Evolutionary conservation across 1,284 basidiomycete species (phyloP), one percentile per base, ranked within the genome.

Genomic region (Puccinia novopanici): DNA sequence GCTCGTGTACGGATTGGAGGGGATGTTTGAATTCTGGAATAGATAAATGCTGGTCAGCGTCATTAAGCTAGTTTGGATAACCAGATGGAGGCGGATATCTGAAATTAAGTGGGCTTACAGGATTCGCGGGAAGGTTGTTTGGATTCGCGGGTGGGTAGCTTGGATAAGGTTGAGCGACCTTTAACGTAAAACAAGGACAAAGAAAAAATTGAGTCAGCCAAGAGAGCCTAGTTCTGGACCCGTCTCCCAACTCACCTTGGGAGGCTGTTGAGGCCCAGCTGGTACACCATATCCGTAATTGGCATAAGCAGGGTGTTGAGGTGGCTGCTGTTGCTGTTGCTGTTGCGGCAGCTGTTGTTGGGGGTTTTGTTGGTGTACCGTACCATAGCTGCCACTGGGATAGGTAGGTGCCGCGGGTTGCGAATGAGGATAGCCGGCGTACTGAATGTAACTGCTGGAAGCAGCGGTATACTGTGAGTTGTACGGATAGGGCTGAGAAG

Each of bases 221-320:
- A n/a, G 27, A 70, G 37, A 40, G 22, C 15, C 8, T 37, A 24
- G 24, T 63, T 40, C 1, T 2, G 22, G 40, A 12, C 17, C 67
- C 24, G 45, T 22, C 34, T 54, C 8, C 6, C 10, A n/a, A 57
- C 76, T 48, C 40, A 80, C 78, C 37, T 80, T 80, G 13, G 70
- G 57, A 9, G 78, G 70, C 59, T 72, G 78, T 50, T 72, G 70
- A 10, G 78, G 70, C 63, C 70, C 70, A 55, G 68, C 40, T 55
- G 55, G 55, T 13, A 70, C 30, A 63, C 78, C 78, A 54, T 80
- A 80, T 22, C 78, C 78, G 45, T 80, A 80, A 48, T 80, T 80
- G 12, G 78, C 67, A 72, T 72, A 80, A 54, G 78, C 78, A 27
- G 78, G 78, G 50, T 80, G 78, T 34, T 55, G 67, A 27, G 75